Percentiles rank a stretch among this genome's conserved stretches.
Evolutionary conservation across 2,329 filamentous ascomycete species (phyloP).

Genomic region (Trichoderma koningii): DNA sequence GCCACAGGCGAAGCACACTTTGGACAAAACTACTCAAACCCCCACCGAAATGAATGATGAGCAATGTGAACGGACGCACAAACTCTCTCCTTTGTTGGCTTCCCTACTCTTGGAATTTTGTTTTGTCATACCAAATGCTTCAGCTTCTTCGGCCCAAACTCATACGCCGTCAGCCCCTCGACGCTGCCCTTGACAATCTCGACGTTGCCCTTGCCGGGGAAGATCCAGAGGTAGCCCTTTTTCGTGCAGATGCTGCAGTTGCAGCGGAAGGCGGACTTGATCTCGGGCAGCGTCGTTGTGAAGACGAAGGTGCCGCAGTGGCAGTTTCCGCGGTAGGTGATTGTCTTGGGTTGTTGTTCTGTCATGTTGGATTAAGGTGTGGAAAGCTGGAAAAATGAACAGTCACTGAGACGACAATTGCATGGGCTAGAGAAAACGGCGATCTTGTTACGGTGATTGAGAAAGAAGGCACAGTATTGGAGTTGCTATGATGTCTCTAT

Average conservation of each 20-base stretch:
- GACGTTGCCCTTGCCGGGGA: constrained; percentile 40
- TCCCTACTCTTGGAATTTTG: too few species aligned
- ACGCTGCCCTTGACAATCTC: constrained; percentile 51
- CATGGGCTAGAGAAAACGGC: too few species aligned
- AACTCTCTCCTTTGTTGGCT: too few species aligned
- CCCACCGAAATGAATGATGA: neutral
- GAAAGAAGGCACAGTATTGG: too few species aligned
- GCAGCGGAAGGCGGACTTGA: constrained; percentile 59
- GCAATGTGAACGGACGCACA: neutral
- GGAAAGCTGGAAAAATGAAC: too few species aligned
- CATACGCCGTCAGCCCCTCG: constrained; percentile 47
- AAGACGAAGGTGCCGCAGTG: constrained; percentile 59
- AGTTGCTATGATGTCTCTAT: neutral
- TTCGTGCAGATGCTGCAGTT: constrained; percentile 67
- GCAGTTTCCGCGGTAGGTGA: constrained; percentile 59
- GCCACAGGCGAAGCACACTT: constrained; percentile 52
- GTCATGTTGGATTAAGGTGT: neutral
- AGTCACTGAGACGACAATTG: too few species aligned
- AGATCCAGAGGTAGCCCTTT: constrained; percentile 49
- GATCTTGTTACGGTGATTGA: too few species aligned
- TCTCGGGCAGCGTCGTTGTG: constrained; percentile 55
- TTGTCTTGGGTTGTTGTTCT: constrained; percentile 28
- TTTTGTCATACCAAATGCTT: constrained; percentile 45
- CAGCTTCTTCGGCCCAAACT: constrained; percentile 44
- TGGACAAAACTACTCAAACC: constrained; percentile 50